Evolutionary conservation across 495 filamentous ascomycete species (phyloP), one percentile per base, ranked within the genome.

Genomic region (Melanomma pulvis-pyrius): DNA sequence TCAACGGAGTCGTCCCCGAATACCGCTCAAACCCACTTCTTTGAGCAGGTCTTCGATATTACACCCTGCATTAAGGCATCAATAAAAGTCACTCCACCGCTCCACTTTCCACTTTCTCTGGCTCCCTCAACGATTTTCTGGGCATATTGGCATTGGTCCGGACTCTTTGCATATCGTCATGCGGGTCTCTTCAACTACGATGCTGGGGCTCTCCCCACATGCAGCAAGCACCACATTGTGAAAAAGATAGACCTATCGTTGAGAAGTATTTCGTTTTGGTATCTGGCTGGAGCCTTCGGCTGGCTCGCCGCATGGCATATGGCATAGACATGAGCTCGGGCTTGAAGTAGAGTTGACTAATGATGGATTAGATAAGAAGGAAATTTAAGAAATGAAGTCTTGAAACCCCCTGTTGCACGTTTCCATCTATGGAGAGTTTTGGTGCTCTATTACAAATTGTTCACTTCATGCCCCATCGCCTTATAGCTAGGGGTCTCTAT

Each of bases 11-110:
- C 13, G 83, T 80, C 13, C 84, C 86, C 1, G 87, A 88, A 74
- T 88, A 88, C 74, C 79, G 84, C 69, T 74, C 78, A 36, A 88
- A 88, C 77, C 86, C 88, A 39, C 74, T 87, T 39, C 78, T 91
- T 41, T 90, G 82, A 79, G 72, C 53, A 41, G 24, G 1, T 53
- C 39, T 53, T 17, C 53, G 41, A 61, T 49, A 53, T 41, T 44
- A 24, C 59, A 21, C 9, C 21, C 8, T 62, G 56, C 56, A 59
- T 59, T 41, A 32, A 59, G 49, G 56, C 36, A 41, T 41, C 56
- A 7, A 29, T 26, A 57, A 57, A 57, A 30, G 28, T 41, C 32
- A 24, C 30, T 41, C 32, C 29, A 22, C 30, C 19, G 1, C 53
- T 24, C 29, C 21, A 7, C 9, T 8, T 21, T n/a, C n/a, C n/a